Evolutionary conservation across 2,329 filamentous ascomycete species (phyloP).

Genomic region (Penicillium occitanis): DNA sequence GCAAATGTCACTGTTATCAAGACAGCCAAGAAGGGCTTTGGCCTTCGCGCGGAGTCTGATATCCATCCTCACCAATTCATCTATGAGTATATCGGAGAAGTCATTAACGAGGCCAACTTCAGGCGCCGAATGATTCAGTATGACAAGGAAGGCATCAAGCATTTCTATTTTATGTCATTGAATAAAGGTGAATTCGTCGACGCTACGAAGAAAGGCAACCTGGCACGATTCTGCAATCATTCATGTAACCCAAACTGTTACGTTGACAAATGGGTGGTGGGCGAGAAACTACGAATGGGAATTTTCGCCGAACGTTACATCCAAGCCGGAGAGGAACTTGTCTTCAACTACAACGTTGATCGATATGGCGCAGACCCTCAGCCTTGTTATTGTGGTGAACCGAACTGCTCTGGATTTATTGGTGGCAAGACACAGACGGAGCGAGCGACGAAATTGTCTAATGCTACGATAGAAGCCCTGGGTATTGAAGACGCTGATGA

Average conservation of each 20-base stretch:
- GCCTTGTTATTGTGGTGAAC: conserved; percentile 92
- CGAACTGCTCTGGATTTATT: conserved; percentile 93
- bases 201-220: conserved; percentile 92
- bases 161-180: conserved; percentile 99
- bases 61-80: conserved; percentile 86
- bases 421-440: conserved; percentile 98
- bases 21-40: conserved; percentile 96
- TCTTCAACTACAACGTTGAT: conserved; percentile 99
- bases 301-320: conserved; percentile 90
- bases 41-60: conserved; percentile 76
- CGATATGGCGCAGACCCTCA: conserved; percentile 95
- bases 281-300: conserved; percentile 96
- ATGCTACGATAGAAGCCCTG: conserved; percentile 87
- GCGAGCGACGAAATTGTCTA: conserved; percentile 84
- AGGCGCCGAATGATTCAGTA: conserved; percentile 89
- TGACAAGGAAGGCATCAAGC: conserved; percentile 93
- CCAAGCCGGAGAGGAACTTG: conserved; percentile 85
- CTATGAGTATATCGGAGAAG: conserved; percentile 97
- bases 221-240: conserved; percentile 97
- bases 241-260: conserved; percentile 99
- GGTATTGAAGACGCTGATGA: conserved; percentile 90
- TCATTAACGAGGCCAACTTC: conserved; percentile 90
- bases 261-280: conserved; percentile 99
- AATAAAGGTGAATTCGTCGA: conserved; percentile 96
- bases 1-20: conserved; percentile 93